phyloP scores from a whole-genome alignment of 495 filamentous ascomycete species.

The Sabuloglossum arenarium region DNA sequence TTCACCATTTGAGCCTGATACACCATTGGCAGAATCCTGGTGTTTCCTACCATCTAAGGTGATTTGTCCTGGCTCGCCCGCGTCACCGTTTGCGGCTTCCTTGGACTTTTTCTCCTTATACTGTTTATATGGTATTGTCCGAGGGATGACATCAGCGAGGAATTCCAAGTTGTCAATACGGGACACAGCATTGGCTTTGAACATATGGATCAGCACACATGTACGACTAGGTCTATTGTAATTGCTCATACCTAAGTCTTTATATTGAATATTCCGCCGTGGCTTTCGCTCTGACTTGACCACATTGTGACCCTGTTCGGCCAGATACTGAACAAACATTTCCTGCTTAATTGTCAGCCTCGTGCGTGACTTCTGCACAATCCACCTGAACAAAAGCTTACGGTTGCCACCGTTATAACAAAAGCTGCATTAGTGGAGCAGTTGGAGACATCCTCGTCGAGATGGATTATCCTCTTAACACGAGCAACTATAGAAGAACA shows the following conservation, averaged over 20 bases:
- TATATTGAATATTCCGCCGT: conserved; percentile 86
- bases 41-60: not conserved
- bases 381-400: conserved; percentile 16
- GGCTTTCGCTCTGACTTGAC: conserved; percentile 81
- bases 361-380: not conserved
- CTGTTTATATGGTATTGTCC: conserved; percentile 59
- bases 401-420: conserved; percentile 76
- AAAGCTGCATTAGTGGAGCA: conserved; percentile 93
- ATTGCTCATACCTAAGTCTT: conserved; percentile 47
- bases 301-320: conserved; percentile 67
- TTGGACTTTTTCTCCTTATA: conserved; percentile 38
- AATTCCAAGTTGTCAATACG: conserved; percentile 91
- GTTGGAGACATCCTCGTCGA: conserved; percentile 64
- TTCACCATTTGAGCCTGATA: not conserved
- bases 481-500: conserved; percentile 42
- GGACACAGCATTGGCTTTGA: conserved; percentile 59
- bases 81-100: conserved; percentile 14
- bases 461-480: conserved; percentile 78
- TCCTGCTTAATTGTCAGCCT: conserved; percentile 30
- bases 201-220: not conserved
- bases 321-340: conserved; percentile 88
- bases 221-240: conserved; percentile 2
- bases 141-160: conserved; percentile 75
- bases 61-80: not conserved
- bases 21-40: not conserved